Conservation (phyloP, 1,284 basidiomycete species). For the Ustilago cynodontis region DNA sequence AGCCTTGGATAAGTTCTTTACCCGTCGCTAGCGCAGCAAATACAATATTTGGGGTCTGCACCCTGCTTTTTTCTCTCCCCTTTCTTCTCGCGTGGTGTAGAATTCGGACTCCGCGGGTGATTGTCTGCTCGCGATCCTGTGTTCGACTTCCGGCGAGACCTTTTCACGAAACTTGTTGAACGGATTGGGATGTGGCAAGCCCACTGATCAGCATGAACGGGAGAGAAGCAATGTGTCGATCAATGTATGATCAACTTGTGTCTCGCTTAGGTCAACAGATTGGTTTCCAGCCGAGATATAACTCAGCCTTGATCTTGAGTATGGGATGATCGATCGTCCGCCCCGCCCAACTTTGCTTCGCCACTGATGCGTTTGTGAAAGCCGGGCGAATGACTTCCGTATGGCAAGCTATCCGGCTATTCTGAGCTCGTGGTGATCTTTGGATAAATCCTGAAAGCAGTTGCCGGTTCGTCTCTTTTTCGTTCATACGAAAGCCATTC, state of each 20-base stretch:
- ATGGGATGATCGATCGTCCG: neutral
- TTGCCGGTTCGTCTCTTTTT: neutral
- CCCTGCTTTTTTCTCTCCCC: constrained; percentile 29
- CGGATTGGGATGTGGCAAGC: neutral
- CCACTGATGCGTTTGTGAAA: neutral
- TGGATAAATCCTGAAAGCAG: neutral
- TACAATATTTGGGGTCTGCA: constrained; percentile 22
- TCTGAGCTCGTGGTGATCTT: neutral
- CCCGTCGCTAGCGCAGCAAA: constrained; percentile 20
- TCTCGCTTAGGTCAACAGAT: constrained; percentile 6
- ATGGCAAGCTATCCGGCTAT: neutral
- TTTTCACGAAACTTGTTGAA: constrained; percentile 6
- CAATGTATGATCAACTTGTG: neutral
- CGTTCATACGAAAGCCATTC: neutral
- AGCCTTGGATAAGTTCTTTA: constrained; percentile 40
- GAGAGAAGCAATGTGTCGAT: neutral
- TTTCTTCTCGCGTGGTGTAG: constrained; percentile 12
- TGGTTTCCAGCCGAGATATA: neutral
- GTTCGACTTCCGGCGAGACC: neutral
- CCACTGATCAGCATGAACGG: too few relatives aligned
- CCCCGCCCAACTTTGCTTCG: neutral
- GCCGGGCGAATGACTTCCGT: neutral
- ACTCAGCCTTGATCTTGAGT: too few relatives aligned
- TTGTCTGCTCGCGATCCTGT: neutral
- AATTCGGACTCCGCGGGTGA: constrained; percentile 18